Evolutionary conservation across 371 early-diverging fungal genomes (phyloP).

Genomic region (Astathelohania contejeani): DNA sequence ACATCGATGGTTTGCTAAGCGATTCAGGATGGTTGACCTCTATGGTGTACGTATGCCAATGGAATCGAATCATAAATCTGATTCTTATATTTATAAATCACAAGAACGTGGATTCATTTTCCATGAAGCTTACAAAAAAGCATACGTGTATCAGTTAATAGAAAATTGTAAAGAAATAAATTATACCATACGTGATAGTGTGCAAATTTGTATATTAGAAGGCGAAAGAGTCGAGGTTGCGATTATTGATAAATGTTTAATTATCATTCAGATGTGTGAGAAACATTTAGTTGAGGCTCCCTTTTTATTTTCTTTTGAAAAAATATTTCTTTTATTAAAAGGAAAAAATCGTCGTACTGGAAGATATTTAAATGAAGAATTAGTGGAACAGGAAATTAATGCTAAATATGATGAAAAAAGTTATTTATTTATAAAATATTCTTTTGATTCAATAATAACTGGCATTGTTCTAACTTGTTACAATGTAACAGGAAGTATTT

Average conservation of each 20-base stretch:
- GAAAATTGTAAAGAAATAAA: slow-evolving; percentile 7
- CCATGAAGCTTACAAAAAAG: slow-evolving; percentile 34
- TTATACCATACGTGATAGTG: not conserved
- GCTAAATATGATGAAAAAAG: too few relatives aligned
- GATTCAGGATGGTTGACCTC: slow-evolving; percentile 42
- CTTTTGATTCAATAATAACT: too few relatives aligned
- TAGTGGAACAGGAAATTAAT: too few relatives aligned
- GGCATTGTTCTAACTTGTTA: too few relatives aligned
- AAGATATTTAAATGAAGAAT: too few relatives aligned
- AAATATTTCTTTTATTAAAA: too few relatives aligned
- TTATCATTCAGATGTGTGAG: too few relatives aligned
- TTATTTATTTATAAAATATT: too few relatives aligned
- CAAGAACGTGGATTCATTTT: slow-evolving; percentile 36
- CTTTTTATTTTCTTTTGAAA: too few relatives aligned
- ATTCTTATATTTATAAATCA: slow-evolving; percentile 42
- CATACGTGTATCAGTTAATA: slow-evolving; percentile 3
- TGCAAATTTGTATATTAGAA: too few relatives aligned
- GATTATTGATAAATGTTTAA: not conserved
- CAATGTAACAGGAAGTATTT: slow-evolving; percentile 18
- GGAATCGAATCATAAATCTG: slow-evolving; percentile 23
- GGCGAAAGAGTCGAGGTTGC: not conserved
- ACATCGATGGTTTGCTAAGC: slow-evolving; percentile 45
- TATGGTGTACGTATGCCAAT: slow-evolving; percentile 14
- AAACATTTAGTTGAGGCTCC: too few relatives aligned
- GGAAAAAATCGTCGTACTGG: too few relatives aligned